Percentiles rank a stretch among this genome's conserved stretches.
Conservation (phyloP, 148 eudicot species). For the Pharnaceum exiguum region DNA sequence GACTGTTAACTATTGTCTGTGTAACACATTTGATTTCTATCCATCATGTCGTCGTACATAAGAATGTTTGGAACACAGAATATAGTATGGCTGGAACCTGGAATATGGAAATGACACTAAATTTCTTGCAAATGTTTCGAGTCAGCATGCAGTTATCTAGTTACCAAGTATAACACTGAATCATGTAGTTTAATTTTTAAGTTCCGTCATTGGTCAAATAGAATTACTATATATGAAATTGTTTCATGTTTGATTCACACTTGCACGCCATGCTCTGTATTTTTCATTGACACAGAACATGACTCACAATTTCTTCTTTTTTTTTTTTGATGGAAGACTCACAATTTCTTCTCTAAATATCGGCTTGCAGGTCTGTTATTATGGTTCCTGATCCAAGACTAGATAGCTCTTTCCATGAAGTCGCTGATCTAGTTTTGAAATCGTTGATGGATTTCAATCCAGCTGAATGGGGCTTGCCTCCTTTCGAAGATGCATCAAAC, state of each 20-base stretch:
- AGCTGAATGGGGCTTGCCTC: constrained; percentile 77
- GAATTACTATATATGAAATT: no score
- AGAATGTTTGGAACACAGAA: no score
- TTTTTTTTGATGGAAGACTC: neutral
- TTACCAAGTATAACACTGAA: no score
- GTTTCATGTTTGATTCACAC: no score
- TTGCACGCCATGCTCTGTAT: no score
- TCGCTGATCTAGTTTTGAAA: constrained; percentile 64
- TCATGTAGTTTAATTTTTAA: no score
- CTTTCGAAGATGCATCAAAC: constrained; percentile 40
- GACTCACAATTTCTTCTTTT: neutral
- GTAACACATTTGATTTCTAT: neutral
- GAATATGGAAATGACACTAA: neutral
- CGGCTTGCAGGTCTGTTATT: constrained; percentile 65
- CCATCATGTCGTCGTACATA: no score
- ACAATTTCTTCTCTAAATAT: neutral
- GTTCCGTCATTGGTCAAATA: no score
- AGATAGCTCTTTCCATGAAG: constrained; percentile 53
- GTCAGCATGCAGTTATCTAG: neutral
- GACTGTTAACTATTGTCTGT: neutral
- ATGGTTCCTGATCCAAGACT: constrained; percentile 95
- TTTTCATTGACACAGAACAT: no score
- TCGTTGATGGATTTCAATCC: constrained; percentile 80
- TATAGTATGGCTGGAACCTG: neutral
- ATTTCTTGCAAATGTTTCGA: neutral